Conservation (phyloP, 2,329 filamentous ascomycete species). For the Pseudogymnoascus sp. region DNA sequence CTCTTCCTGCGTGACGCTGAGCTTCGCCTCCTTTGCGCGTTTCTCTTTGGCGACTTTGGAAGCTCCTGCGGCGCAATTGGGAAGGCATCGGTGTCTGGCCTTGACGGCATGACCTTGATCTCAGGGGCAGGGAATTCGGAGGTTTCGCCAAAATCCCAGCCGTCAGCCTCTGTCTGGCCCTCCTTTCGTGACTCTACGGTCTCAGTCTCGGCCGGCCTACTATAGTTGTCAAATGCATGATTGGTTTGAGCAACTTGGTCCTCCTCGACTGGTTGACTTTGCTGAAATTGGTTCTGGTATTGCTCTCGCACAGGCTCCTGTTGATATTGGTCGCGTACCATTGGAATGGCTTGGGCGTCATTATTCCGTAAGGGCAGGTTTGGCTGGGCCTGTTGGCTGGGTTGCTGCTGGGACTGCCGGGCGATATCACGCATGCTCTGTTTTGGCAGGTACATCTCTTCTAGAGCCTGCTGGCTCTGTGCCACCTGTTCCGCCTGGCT, state of each 20-base stretch:
- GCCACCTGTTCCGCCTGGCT: not conserved
- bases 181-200: slow-evolving; percentile 21
- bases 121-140: slow-evolving; percentile 50
- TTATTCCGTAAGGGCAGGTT: slow-evolving; percentile 30
- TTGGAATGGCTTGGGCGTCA: slow-evolving; percentile 39
- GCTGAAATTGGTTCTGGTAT: slow-evolving; percentile 23
- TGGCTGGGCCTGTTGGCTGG: slow-evolving; percentile 38
- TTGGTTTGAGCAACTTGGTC: slow-evolving; percentile 45
- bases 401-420: slow-evolving; percentile 43
- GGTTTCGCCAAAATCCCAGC: slow-evolving; percentile 88
- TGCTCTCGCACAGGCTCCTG: not conserved
- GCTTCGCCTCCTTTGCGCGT: slow-evolving; percentile 70
- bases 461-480: slow-evolving; percentile 29
- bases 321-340: slow-evolving; percentile 39
- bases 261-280: slow-evolving; percentile 37
- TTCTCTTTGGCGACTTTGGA: slow-evolving; percentile 70
- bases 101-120: slow-evolving; percentile 44
- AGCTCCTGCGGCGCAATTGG: slow-evolving; percentile 66
- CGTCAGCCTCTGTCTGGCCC: slow-evolving; percentile 52
- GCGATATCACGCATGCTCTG: slow-evolving; percentile 19
- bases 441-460: slow-evolving; percentile 24
- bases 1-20: slow-evolving; percentile 67
- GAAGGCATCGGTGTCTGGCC: slow-evolving; percentile 83
- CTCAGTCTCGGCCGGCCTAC: slow-evolving; percentile 36
- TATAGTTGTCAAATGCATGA: slow-evolving; percentile 50